Evolutionary conservation across 441 rosid species (phyloP).

Genomic region (Corymbia calophylla): DNA sequence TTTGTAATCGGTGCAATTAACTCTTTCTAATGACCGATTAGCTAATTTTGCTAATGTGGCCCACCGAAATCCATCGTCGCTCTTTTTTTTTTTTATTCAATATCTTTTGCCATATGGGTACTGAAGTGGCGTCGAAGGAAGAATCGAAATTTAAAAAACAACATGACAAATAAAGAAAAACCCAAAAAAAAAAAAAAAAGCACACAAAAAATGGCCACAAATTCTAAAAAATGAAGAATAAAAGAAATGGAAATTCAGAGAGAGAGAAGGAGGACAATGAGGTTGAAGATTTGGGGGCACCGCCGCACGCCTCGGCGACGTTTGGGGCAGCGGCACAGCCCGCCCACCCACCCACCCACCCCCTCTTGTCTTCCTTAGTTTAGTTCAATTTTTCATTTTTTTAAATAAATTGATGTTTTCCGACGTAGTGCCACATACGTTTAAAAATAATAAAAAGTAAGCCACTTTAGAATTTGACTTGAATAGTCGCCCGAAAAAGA

Average conservation of each 20-base stretch:
- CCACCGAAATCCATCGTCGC: fast-evolving
- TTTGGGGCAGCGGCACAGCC: too few relatives aligned
- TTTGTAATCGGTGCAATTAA: background rate
- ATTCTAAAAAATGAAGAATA: background rate
- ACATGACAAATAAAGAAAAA: background rate
- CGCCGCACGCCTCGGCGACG: background rate
- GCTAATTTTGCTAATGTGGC: background rate
- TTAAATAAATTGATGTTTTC: background rate
- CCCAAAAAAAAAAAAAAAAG: background rate
- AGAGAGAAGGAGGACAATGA: background rate
- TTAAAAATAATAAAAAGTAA: too few relatives aligned
- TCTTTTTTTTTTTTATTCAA: background rate
- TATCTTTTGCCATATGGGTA: background rate
- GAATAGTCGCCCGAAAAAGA: background rate
- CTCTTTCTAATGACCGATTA: background rate
- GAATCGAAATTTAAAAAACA: background rate
- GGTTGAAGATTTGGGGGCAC: background rate
- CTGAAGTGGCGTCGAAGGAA: background rate
- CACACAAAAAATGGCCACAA: background rate
- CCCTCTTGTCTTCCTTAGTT: background rate
- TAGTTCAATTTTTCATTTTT: too few relatives aligned
- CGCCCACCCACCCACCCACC: too few relatives aligned
- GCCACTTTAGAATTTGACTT: background rate
- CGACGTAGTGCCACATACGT: background rate
- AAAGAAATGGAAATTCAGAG: background rate